These are phyloP conservation scores for Cucurbita moschata DNA, from an alignment of 306 rosid genomes.

Conservation along the genomic window DNA sequence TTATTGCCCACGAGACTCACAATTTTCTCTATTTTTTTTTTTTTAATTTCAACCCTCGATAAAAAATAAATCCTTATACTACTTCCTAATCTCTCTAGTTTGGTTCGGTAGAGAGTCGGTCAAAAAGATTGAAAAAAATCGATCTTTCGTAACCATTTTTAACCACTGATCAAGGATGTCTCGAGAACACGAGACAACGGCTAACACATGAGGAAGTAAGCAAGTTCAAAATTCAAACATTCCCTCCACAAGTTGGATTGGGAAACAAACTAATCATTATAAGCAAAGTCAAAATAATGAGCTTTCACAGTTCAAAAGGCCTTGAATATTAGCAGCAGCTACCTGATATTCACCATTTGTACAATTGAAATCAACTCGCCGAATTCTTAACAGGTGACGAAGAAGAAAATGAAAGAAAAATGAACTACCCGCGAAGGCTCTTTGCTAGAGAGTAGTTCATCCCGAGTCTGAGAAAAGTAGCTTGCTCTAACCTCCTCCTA, in stretches of 20 bases:
- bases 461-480: too few species aligned
- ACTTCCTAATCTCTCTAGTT: too few species aligned
- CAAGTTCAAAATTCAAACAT: slow-evolving; percentile 14
- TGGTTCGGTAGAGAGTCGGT: too few species aligned
- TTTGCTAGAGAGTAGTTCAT: too few species aligned
- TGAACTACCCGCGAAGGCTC: too few species aligned
- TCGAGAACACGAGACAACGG: too few species aligned
- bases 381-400: too few species aligned
- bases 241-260: slow-evolving; percentile 6
- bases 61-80: too few species aligned
- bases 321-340: slow-evolving; percentile 2
- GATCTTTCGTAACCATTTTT: too few species aligned
- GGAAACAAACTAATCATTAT: slow-evolving; percentile 1
- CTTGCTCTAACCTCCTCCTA: slow-evolving; percentile 27
- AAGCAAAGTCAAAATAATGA: not conserved
- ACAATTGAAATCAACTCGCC: slow-evolving; percentile 28
- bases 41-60: not conserved
- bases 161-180: too few species aligned
- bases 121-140: too few species aligned
- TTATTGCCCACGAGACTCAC: slow-evolving; percentile 13
- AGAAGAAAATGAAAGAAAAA: too few species aligned
- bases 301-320: not conserved
- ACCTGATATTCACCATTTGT: slow-evolving; percentile 30
- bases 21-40: not conserved
- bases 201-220: slow-evolving; percentile 3